Evolutionary conservation across 306 rosid species (phyloP).

Genomic region (Quercus glauca): DNA sequence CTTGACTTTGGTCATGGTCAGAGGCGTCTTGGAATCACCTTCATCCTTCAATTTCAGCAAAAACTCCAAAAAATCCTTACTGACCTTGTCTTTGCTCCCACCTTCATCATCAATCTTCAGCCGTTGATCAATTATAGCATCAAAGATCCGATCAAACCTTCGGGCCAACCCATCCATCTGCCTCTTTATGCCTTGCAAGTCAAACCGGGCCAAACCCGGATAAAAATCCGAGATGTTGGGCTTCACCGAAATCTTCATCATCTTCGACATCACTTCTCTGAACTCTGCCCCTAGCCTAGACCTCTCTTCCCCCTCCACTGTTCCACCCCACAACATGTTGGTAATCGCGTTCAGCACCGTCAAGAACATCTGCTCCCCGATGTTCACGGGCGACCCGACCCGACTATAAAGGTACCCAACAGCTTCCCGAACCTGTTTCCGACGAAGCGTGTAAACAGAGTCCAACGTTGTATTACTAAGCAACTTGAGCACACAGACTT

Average conservation of each 20-base stretch:
- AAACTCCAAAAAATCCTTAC: conserved; percentile 52
- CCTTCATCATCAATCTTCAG: background rate
- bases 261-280: conserved; percentile 39
- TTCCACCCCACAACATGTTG: conserved; percentile 73
- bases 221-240: conserved; percentile 77
- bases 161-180: conserved; percentile 29
- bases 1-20: conserved; percentile 49
- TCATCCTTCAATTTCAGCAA: conserved; percentile 55
- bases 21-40: conserved; percentile 46
- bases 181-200: conserved; percentile 64
- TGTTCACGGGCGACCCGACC: conserved; percentile 46
- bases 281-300: conserved; percentile 52
- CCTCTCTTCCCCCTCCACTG: conserved; percentile 56
- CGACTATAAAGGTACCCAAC: conserved; percentile 29
- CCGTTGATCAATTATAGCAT: conserved; percentile 45
- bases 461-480: conserved; percentile 59
- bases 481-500: conserved; percentile 55
- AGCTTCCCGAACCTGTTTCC: conserved; percentile 44
- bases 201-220: conserved; percentile 71
- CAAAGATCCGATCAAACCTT: conserved; percentile 58
- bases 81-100: background rate
- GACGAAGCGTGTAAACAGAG: conserved; percentile 57
- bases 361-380: conserved; percentile 61
- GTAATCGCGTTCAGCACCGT: conserved; percentile 61
- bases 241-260: conserved; percentile 40